Base-by-base conservation (phyloP, 768 basidiomycete genomes). In the Podaxis rugospora region DNA sequence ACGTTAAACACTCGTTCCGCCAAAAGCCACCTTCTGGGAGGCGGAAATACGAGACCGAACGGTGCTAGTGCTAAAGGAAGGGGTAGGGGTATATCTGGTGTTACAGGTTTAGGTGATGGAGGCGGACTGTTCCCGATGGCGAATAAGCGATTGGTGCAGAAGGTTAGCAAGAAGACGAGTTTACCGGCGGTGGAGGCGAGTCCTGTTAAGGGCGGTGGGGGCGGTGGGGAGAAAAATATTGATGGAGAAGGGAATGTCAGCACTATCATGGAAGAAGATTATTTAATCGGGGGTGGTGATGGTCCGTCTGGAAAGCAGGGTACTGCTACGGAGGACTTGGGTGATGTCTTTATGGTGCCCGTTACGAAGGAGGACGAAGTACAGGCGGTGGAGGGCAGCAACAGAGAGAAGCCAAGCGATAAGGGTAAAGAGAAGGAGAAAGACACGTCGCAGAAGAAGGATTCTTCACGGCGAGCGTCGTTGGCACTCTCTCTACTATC, bases 401-500 rank as follows among this genome's bases (percentile, higher is more conserved):
- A 53, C 4, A 13, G 40, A 11, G 64, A 57, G 27, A 55, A 23
- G 6, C 54, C 62, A 14, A 36, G 21, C 14, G 58, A 50, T n/a
- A 46, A 54, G 5, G 53, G 52, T 13, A 67, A 68, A 65, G 72
- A 70, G 35, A 79, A 79, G 64, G 76, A 72, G 16, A 78, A 75
- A 69, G 67, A 42, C 66, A 52, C 71, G 28, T 36, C 63, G 25
- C 73, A 73, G 72, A 68, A 68, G 51, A 69, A 66, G 18, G 70
- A 80, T 63, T 78, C 79, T 3, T 83, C 82, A 28, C 74, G 83
- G 47, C 74, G 85, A 42, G 83, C 84, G 4, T 87, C 86, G 27
- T 69, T 83, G 68, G 84, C 85, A 0, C 52, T 83, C 82, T 23
- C 82, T 85, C 58, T 78, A 83, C 3, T 79, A 89, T 83, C 87